phyloP scores from a whole-genome alignment of 1,284 basidiomycete species.

The Moniliella sp. region DNA sequence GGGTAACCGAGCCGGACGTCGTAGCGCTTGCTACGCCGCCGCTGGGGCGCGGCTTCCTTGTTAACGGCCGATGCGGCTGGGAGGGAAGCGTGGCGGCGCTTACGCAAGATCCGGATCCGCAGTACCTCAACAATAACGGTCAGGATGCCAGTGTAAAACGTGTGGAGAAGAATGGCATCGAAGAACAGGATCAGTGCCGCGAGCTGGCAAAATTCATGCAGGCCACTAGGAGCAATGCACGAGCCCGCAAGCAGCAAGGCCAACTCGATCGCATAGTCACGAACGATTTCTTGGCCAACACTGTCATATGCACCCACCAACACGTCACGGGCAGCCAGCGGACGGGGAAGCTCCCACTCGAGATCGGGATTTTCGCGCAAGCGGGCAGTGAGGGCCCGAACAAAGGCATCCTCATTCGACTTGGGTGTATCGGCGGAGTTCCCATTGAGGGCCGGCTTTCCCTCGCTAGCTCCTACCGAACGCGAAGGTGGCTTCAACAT shows the following conservation, averaged over 20 bases:
- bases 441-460: no score
- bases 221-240: conserved; percentile 62
- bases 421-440: no score
- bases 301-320: conserved; percentile 60
- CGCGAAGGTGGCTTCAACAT: no score
- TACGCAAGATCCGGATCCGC: conserved; percentile 43
- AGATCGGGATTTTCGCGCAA: conserved; percentile 29
- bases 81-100: no score
- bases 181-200: conserved; percentile 64
- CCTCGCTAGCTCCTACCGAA: no score
- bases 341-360: conserved; percentile 38
- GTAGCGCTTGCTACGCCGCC: no score
- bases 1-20: no score
- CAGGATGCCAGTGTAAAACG: conserved; percentile 69
- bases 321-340: conserved; percentile 53
- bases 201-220: conserved; percentile 82
- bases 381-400: conserved; percentile 32
- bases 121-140: conserved; percentile 76
- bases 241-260: conserved; percentile 70
- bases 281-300: conserved; percentile 60
- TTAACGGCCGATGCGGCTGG: no score
- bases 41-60: no score
- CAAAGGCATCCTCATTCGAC: conserved; percentile 25
- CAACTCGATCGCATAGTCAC: conserved; percentile 81
- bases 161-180: conserved; percentile 71